Evolutionary conservation across 306 rosid species (phyloP).

Genomic region (Coriaria nepalensis): DNA sequence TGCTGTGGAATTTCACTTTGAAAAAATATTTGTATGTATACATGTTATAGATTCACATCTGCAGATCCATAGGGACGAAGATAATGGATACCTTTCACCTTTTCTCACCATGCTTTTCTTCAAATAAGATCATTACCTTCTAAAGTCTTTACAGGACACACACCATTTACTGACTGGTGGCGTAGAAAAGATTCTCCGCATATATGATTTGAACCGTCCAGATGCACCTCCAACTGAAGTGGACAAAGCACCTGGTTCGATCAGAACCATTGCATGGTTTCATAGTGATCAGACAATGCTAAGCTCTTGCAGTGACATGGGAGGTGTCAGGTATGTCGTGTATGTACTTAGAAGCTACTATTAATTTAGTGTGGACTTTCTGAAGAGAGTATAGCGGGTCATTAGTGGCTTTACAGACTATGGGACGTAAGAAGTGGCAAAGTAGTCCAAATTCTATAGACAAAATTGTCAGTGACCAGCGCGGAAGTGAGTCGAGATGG

Average conservation of each 20-base stretch:
- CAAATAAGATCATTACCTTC: not conserved
- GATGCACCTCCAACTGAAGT: conserved; percentile 95
- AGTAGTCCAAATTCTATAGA: conserved; percentile 84
- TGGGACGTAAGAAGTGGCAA: conserved; percentile 95
- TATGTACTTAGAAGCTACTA: not conserved
- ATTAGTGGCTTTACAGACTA: conserved; percentile 34
- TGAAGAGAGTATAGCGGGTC: conserved; percentile 1
- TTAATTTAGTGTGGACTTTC: not conserved
- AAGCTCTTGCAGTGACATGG: conserved; percentile 94
- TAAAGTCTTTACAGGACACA: conserved; percentile 48
- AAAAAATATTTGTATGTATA: too few relatives aligned
- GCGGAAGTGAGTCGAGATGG: conserved; percentile 99
- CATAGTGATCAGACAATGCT: conserved; percentile 92
- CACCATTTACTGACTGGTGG: conserved; percentile 91
- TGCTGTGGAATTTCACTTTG: too few relatives aligned
- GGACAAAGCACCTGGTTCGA: conserved; percentile 89
- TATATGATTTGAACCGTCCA: conserved; percentile 84
- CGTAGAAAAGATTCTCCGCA: conserved; percentile 76
- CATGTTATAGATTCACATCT: too few relatives aligned
- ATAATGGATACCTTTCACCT: not conserved
- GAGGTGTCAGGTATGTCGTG: conserved; percentile 69
- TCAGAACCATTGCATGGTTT: conserved; percentile 92
- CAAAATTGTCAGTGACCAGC: conserved; percentile 83
- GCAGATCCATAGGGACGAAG: too few relatives aligned
- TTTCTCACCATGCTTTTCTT: not conserved